Conservation (phyloP, 2,329 filamentous ascomycete genomes). For the Raffaelea ambrosiae region DNA sequence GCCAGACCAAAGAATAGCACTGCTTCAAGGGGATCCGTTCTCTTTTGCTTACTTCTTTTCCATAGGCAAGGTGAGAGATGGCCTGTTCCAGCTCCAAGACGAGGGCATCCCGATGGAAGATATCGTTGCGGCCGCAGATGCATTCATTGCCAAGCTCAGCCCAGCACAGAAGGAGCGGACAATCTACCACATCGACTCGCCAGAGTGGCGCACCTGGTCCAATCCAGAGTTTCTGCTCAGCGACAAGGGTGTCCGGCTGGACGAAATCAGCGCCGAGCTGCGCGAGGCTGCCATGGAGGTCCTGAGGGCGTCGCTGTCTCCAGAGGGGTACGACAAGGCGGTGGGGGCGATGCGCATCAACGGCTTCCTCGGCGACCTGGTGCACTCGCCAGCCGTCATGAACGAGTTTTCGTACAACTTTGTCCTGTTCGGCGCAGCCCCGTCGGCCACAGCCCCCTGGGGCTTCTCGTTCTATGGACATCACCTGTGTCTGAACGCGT, state of each 20-base stretch:
- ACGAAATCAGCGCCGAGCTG: slow-evolving; percentile 40
- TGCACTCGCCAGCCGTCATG: slow-evolving; percentile 52
- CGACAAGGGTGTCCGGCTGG: slow-evolving; percentile 61
- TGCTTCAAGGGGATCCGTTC: no score
- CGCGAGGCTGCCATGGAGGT: slow-evolving; percentile 45
- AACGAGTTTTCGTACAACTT: slow-evolving; percentile 74
- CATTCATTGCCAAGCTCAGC: slow-evolving; percentile 36
- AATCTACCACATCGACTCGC: slow-evolving; percentile 56
- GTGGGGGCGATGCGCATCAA: slow-evolving; percentile 64
- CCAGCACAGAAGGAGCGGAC: slow-evolving; percentile 39
- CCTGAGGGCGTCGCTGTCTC: slow-evolving; percentile 50
- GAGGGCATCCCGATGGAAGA: slow-evolving; percentile 50
- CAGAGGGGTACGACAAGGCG: slow-evolving; percentile 65
- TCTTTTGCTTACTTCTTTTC: no score
- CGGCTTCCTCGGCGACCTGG: slow-evolving; percentile 63
- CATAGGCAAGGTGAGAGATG: slow-evolving; percentile 42
- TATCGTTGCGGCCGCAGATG: slow-evolving; percentile 44
- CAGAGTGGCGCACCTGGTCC: slow-evolving; percentile 61
- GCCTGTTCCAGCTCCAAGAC: slow-evolving; percentile 52
- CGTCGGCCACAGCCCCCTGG: slow-evolving; percentile 44
- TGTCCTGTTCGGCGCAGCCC: slow-evolving; percentile 46
- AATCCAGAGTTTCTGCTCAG: slow-evolving; percentile 68
- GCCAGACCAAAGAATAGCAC: no score
- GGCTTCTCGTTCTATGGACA: slow-evolving; percentile 71
- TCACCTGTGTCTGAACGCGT: slow-evolving; percentile 65